These are phyloP conservation scores for Pleurotus citrinopileatus DNA, from an alignment of 768 basidiomycete species.

Conservation along the genomic window DNA sequence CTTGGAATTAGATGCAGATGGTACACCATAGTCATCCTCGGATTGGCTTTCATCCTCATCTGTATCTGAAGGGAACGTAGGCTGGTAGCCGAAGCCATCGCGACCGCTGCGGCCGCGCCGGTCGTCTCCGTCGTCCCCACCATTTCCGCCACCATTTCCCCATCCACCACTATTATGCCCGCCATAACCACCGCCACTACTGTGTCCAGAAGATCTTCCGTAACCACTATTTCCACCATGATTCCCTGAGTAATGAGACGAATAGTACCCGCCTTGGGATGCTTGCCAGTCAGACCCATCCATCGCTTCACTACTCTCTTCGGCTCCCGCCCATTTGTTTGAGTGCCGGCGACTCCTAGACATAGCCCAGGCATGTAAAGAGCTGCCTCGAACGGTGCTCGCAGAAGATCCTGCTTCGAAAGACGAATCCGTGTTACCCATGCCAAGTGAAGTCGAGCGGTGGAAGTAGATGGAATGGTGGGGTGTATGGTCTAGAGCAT, in stretches of 20 bases:
- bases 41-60: conserved; percentile 41
- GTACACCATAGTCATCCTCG: conserved; percentile 35
- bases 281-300: conserved; percentile 24
- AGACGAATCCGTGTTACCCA: conserved; percentile 4
- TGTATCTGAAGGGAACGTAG: conserved; percentile 30
- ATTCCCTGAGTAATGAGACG: conserved; percentile 13
- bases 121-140: conserved; percentile 38
- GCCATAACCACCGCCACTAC: conserved; percentile 17
- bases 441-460: conserved; percentile 5
- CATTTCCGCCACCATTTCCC: conserved; percentile 22
- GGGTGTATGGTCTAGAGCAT: conserved; percentile 1
- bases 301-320: conserved; percentile 17
- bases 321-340: conserved; percentile 2
- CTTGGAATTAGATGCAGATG: conserved; percentile 16
- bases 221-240: conserved; percentile 15
- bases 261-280: conserved; percentile 6
- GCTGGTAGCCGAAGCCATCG: conserved; percentile 27
- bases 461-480: conserved; percentile 8
- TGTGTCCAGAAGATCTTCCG: conserved; percentile 9
- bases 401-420: conserved; percentile 45
- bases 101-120: conserved; percentile 24
- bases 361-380: conserved; percentile 14
- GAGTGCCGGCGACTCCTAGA: conserved; percentile 13
- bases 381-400: conserved; percentile 36
- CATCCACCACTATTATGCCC: conserved; percentile 12